phyloP scores from a whole-genome alignment of 768 basidiomycete species.

The Boletus vinaceobasis region DNA sequence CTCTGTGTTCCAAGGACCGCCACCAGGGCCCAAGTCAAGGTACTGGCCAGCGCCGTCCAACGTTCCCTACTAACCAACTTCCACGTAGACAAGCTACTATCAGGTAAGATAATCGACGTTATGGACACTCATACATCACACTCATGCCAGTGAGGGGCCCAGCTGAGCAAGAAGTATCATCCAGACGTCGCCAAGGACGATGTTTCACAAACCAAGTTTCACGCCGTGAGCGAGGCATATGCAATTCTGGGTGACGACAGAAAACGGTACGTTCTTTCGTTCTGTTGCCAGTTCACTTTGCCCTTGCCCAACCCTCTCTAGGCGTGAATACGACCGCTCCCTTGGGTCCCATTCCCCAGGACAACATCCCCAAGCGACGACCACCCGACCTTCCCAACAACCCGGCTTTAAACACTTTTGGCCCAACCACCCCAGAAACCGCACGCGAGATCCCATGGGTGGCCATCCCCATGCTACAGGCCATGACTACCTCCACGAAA shows the following conservation, averaged over 20 bases:
- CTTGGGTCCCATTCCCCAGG: constrained; percentile 6
- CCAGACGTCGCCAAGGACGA: constrained; percentile 43
- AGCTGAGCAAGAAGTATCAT: constrained; percentile 50
- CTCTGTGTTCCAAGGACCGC: constrained; percentile 28
- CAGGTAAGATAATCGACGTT: constrained; percentile 15
- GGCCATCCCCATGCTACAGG: constrained; percentile 7
- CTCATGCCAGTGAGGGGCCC: neutral
- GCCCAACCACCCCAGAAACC: constrained; percentile 24
- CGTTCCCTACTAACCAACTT: neutral
- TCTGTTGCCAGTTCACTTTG: too few relatives aligned
- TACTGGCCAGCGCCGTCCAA: neutral
- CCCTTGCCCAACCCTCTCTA: constrained; percentile 1
- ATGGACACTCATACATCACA: neutral
- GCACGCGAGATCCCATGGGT: constrained; percentile 11
- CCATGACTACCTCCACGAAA: constrained; percentile 12
- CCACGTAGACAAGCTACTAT: constrained; percentile 28
- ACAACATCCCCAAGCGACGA: constrained; percentile 32
- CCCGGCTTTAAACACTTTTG: constrained; percentile 26
- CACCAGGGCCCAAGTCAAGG: constrained; percentile 34
- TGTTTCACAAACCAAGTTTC: constrained; percentile 39
- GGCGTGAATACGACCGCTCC: constrained; percentile 33
- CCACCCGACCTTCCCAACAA: constrained; percentile 23
- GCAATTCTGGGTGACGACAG: constrained; percentile 44
- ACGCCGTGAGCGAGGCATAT: constrained; percentile 47
- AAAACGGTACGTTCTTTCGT: constrained; percentile 33